Base-by-base conservation (phyloP, 2,329 filamentous ascomycete species). In the Sporothrix schenckii region DNA sequence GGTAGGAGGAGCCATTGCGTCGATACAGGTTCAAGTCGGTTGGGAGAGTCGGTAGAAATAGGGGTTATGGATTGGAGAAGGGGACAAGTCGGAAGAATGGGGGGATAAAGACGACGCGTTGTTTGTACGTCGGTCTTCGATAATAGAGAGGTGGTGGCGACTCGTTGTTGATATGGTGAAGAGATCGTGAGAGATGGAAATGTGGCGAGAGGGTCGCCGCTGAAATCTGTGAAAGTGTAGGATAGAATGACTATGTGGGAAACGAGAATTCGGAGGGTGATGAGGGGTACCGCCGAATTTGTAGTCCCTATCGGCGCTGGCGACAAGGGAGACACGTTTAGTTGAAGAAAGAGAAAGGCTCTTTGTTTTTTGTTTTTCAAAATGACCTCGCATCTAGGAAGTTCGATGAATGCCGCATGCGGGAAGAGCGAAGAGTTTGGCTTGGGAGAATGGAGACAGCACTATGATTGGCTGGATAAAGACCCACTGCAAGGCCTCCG, bases 1-100 rank as follows among this genome's bases (percentile, higher is more conserved):
- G 4, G 74, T 76, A 2, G 76, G 75, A 66, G 79, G 78, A 41
- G 77, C 77, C 77, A 79, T 79, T 52, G 44, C 27, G 53, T n/a
- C 14, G 63, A 13, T 24, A 2, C 27, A 6, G 56, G n/a, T 41
- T 47, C 16, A 13, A 24, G 13, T 49, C 11, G 6, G 47, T 3
- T 49, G 52, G 44, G 69, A 4, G 68, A 66, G 34, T 24, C 52
- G 13, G 61, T 47, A 60, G 50, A 50, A 50, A 66, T 4, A 16
- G 24, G 4, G 44, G 34, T 24, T 24, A 21, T 65, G 3, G 61
- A 34, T 16, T 50, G 27, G 27, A 21, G 47, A 53, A 54, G 14
- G 27, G n/a, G 10, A 9, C 11, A 19, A n/a, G 16, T 47, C 19
- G 24, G 19, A 14, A 65, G 14, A 39, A 27, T 24, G 47, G 39